Base-by-base conservation (phyloP, 148 eudicot genomes). In the Rhododendron kiyosumense region DNA sequence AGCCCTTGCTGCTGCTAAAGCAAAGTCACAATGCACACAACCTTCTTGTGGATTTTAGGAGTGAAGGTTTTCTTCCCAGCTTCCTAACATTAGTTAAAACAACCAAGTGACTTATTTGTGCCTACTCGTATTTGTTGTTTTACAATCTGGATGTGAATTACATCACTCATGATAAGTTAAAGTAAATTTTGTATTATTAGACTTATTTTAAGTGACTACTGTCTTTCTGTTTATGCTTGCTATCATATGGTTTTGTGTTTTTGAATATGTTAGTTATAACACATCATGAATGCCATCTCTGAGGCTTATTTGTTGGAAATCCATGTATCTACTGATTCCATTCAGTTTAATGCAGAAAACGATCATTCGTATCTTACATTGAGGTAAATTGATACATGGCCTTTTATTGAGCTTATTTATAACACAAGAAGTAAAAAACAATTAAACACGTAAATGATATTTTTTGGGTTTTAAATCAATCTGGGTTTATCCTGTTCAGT, bases 21-120 rank as follows among this genome's bases (percentile, higher is more conserved):
- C 99, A 97, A 91, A 95, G 95, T 85, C 99, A 97, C 87, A 94
- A 92, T 83, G 92, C 98, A 26, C 93, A 91, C 85, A 97, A 97
- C 87, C 99, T 97, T 89, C 98, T 97, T 36, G 92, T 95, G 87
- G 98, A 97, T 89, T 94, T 92, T 85, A 89, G 84, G 77, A 87
- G 85, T 41, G 91, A 91, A 91, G 93, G 96, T 94, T 87, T 43
- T 90, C 88, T 57, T 22, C 67, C 77, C 45, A 36, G 8, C 49
- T 84, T 74, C 73, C 65, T 43, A 75, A n/a, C 3, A 18, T 18
- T 28, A 78, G 36, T 22, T 30, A 49, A 6, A 48, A 51, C 49
- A 51, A 30, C n/a, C 17, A 69, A n/a, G 45, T 52, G 38, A 4
- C 36, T 5, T 49, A 43, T 14, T 73, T 46, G 15, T 52, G 63